Conservation (phyloP, 345 rosid species). For the Lepidium aucheri region DNA sequence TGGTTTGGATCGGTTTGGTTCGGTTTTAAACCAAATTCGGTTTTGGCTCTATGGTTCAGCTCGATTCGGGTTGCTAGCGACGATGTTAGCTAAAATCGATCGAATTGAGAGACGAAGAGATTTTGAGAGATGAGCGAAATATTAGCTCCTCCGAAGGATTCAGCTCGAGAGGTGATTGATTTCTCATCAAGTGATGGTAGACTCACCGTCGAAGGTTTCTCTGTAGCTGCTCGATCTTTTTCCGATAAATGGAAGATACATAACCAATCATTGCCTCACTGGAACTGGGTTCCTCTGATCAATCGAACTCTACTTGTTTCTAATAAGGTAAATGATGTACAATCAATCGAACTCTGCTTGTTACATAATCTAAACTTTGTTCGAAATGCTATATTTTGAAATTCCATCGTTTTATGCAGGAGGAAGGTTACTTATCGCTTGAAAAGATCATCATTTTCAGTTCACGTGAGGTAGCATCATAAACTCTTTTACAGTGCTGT, state of each 20-base stretch:
- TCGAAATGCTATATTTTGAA: not conserved
- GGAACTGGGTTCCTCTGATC: slow-evolving; percentile 45
- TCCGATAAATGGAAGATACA: slow-evolving; percentile 43
- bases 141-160: slow-evolving; percentile 7
- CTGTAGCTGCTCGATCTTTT: slow-evolving; percentile 38
- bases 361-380: not conserved
- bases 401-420: not conserved
- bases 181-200: slow-evolving; percentile 47
- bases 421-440: slow-evolving; percentile 56
- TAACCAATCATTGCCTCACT: slow-evolving; percentile 36
- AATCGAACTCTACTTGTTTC: slow-evolving; percentile 29
- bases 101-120: not conserved
- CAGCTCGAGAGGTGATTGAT: slow-evolving; percentile 17
- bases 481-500: not conserved
- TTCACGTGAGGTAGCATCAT: slow-evolving; percentile 33
- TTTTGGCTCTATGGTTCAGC: not conserved
- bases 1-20: not conserved
- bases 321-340: slow-evolving; percentile 24
- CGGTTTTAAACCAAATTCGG: not conserved
- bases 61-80: not conserved
- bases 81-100: not conserved
- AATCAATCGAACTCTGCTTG: not conserved
- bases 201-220: slow-evolving; percentile 40
- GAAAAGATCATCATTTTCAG: slow-evolving; percentile 40
- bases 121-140: not conserved